Percentiles rank a stretch among this genome's conserved stretches.
These are phyloP conservation scores for Auxenochlorella pyrenoidosa DNA, from an alignment of 139 green algal species.

Conservation along the genomic window DNA sequence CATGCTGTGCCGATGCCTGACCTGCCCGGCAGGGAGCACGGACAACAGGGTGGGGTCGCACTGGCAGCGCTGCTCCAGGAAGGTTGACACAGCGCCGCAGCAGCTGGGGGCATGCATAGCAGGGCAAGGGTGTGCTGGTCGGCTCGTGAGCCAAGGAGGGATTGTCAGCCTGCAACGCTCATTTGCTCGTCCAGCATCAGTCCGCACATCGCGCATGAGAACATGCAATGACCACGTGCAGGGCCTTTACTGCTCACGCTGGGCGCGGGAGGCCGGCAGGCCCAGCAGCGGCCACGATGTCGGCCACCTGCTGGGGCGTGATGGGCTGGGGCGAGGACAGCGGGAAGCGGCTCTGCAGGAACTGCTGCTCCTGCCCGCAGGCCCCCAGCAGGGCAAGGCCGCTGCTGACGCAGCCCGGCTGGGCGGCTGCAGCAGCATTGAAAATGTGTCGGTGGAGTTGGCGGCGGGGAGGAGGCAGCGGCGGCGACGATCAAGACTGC, in stretches of 20 bases:
- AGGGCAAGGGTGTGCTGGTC: background rate
- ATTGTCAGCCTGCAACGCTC: background rate
- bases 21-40: background rate
- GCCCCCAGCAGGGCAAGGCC: background rate
- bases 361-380: background rate
- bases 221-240: background rate
- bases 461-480: too few species aligned
- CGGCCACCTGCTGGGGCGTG: background rate
- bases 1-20: too few species aligned
- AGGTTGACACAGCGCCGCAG: background rate
- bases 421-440: background rate
- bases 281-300: background rate
- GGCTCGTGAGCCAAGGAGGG: background rate
- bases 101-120: background rate
- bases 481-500: too few species aligned
- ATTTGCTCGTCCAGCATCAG: background rate
- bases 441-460: background rate
- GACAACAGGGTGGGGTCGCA: slow-evolving; percentile 8
- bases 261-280: background rate
- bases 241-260: background rate
- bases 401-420: background rate
- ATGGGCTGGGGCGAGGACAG: background rate
- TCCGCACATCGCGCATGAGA: background rate
- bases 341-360: background rate
- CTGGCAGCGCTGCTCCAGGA: background rate